Conservation (phyloP, 1,284 basidiomycete genomes). For the Puccinia novopanici region DNA sequence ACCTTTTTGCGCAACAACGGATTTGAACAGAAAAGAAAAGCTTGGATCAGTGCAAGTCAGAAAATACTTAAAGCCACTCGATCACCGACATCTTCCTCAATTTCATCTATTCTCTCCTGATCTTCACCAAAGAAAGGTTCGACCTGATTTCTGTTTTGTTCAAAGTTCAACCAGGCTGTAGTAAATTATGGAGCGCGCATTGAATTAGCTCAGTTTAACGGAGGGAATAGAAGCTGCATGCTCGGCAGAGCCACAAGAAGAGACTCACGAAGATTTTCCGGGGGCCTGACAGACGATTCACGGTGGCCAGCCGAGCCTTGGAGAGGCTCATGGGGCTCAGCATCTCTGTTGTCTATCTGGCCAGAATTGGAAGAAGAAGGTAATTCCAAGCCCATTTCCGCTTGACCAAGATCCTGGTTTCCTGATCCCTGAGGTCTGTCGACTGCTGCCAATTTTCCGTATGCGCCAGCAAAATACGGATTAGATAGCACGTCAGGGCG, state of each 20-base stretch:
- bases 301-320: background rate
- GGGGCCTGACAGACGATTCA: background rate
- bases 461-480: background rate
- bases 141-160: constrained; percentile 1
- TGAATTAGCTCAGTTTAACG: background rate
- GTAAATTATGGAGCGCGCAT: background rate
- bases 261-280: constrained; percentile 17
- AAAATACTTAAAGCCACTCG: background rate
- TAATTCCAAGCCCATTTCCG: background rate
- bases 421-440: background rate
- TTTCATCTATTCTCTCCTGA: constrained; percentile 41
- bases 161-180: constrained; percentile 34
- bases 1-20: constrained; percentile 18
- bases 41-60: background rate
- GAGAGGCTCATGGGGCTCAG: background rate
- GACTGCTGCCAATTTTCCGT: background rate
- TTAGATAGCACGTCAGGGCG: background rate
- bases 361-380: background rate
- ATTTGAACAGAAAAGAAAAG: background rate
- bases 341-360: background rate
- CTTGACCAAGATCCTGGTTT: background rate
- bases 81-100: constrained; percentile 34
- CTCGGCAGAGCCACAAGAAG: background rate
- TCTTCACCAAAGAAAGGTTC: constrained; percentile 13
- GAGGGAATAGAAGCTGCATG: background rate